phyloP scores from a whole-genome alignment of 805 yeast species.

The Schizosaccharomyces octosporus region DNA sequence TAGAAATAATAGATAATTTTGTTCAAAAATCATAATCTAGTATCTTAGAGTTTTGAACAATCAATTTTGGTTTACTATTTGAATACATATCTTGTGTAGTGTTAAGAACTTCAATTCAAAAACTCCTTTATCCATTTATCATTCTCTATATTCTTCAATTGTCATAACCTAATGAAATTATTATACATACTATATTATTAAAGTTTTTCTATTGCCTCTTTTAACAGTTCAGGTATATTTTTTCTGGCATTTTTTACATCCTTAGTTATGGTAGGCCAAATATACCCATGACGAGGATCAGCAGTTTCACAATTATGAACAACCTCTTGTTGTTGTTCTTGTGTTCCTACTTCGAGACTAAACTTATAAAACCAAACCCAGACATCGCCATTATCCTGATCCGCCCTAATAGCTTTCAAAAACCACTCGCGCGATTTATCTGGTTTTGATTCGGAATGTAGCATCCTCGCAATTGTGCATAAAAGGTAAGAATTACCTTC shows the following conservation, averaged over 20 bases:
- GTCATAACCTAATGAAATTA: too few species aligned
- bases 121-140: too few species aligned
- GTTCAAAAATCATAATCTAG: too few species aligned
- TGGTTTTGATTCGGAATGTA: conserved; percentile 40
- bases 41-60: too few species aligned
- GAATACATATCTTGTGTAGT: too few species aligned
- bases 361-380: conserved; percentile 43
- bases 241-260: conserved; percentile 22
- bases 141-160: too few species aligned
- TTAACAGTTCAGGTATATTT: conserved; percentile 19
- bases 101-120: too few species aligned
- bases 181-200: background rate
- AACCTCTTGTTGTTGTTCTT: conserved; percentile 17
- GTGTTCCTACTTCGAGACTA: conserved; percentile 14
- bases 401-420: conserved; percentile 34
- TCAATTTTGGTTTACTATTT: too few species aligned
- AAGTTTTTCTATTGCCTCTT: conserved; percentile 10
- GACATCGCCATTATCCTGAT: conserved; percentile 42
- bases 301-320: conserved; percentile 18
- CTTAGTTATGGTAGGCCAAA: conserved; percentile 33
- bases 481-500: conserved; percentile 35
- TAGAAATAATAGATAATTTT: too few species aligned
- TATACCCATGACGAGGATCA: conserved; percentile 36
- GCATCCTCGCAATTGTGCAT: conserved; percentile 36
- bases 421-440: conserved; percentile 51